Evolutionary conservation across 148 eudicot genomes (phyloP), one percentile per base, ranked within the genome.

Genomic region (Fagopyrum tataricum): DNA sequence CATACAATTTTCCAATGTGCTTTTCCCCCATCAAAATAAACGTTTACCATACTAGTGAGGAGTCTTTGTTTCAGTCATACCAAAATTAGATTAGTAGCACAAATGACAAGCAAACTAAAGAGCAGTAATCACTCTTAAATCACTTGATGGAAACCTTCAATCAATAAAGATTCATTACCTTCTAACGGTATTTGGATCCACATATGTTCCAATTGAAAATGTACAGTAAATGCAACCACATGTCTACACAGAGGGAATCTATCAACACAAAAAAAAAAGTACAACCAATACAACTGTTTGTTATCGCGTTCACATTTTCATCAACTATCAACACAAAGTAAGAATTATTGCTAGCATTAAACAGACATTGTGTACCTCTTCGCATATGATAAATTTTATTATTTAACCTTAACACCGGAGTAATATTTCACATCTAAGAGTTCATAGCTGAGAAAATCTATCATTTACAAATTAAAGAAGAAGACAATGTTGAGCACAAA

Each of bases 221-320:
- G 78, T 80, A 76, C 99, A 96, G 75, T 92, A n/a, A 96, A 77
- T 96, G 97, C 89, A 92, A 76, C 99, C 99, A 96, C 78, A 96
- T 96, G 76, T 96, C 99, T 44, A 96, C 99, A 96, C 78, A 96
- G 72, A 41, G 99, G 99, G 71, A 96, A 96, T 74, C 39, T 24
- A 8, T 24, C 13, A n/a, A n/a, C n/a, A n/a, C 66, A 59, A 1
- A 23, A 6, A 44, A n/a, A 24, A 23, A 58, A 20, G 17, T 51
- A 51, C 18, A 14, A 24, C 4, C 0, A 6, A 56, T n/a, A 52
- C 3, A 2, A 11, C 62, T 56, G 9, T 56, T 56, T 56, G 62
- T 56, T 20, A 56, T n/a, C n/a, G n/a, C n/a, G n/a, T n/a, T 56
- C 6, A 59, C 15, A 59, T 24, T 14, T 24, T 14, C 39, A 59